phyloP scores from a whole-genome alignment of 371 early-diverging fungal species.

The Mortierella sp. region DNA sequence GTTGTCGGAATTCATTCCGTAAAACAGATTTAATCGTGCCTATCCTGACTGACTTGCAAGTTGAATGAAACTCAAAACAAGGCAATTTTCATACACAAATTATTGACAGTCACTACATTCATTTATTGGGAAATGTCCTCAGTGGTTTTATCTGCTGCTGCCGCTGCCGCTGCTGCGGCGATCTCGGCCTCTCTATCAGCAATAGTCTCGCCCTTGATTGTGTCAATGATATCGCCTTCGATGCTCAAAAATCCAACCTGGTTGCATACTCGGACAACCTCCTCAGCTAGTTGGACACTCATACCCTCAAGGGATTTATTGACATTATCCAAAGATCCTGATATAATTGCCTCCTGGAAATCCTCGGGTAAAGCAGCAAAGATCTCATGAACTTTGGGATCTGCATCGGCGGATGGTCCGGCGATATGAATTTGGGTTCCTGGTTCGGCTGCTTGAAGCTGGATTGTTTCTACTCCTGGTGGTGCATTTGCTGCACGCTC shows the following conservation, averaged over 20 bases:
- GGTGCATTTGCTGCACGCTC: constrained; percentile 64
- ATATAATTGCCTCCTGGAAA: constrained; percentile 83
- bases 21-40: not conserved
- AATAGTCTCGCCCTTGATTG: constrained; percentile 53
- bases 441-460: constrained; percentile 79
- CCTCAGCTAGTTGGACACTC: constrained; percentile 80
- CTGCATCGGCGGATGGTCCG: constrained; percentile 62
- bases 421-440: constrained; percentile 65
- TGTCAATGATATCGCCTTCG: constrained; percentile 69
- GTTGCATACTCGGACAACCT: constrained; percentile 77
- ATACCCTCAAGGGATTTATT: constrained; percentile 83
- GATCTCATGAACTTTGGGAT: constrained; percentile 68
- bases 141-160: constrained; percentile 9
- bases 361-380: constrained; percentile 77
- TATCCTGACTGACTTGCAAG: not conserved
- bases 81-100: not conserved
- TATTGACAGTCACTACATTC: not conserved
- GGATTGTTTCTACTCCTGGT: constrained; percentile 79
- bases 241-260: constrained; percentile 81
- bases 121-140: not conserved
- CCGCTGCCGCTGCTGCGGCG: constrained; percentile 49
- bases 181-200: constrained; percentile 48
- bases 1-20: constrained; percentile 25
- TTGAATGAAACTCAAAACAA: not conserved
- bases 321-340: constrained; percentile 82